phyloP scores from a whole-genome alignment of 495 filamentous ascomycete genomes.

The Penicillium fimorum region DNA sequence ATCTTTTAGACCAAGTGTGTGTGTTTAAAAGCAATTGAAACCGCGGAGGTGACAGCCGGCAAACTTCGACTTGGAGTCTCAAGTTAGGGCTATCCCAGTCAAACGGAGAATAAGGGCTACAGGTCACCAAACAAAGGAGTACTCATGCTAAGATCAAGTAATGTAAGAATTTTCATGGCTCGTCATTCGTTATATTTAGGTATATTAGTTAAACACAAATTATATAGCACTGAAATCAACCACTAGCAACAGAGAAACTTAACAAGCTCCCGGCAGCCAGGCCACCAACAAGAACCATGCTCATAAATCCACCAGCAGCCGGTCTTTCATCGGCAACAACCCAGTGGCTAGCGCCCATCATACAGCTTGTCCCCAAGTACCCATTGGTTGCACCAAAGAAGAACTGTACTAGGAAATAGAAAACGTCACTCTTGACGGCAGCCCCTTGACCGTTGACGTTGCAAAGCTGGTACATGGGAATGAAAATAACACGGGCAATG shows the following conservation, averaged over 20 bases:
- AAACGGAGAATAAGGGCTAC: conserved; percentile 1
- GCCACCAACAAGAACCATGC: conserved; percentile 78
- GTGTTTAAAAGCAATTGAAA: background rate
- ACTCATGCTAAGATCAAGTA: background rate
- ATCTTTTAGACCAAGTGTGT: background rate
- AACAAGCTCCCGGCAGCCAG: conserved; percentile 80
- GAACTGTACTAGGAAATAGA: conserved; percentile 85
- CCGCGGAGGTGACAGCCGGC: background rate
- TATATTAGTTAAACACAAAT: background rate
- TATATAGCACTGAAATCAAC: background rate
- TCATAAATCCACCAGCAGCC: conserved; percentile 93
- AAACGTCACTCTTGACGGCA: conserved; percentile 71
- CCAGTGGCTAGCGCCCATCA: conserved; percentile 84
- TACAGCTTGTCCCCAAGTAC: conserved; percentile 76
- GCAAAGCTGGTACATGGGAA: conserved; percentile 87
- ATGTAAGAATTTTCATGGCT: background rate
- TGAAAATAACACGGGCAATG: conserved; percentile 62
- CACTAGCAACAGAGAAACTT: conserved; percentile 69
- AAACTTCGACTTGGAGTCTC: background rate
- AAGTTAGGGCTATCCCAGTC: background rate
- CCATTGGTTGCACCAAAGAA: conserved; percentile 84
- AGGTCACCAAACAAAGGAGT: background rate
- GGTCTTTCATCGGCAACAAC: conserved; percentile 79
- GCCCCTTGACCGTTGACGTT: conserved; percentile 73
- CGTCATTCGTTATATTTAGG: conserved; percentile 1